A percentile compares a stretch with the other conserved stretches of the same genome.
phyloP scores from a whole-genome alignment of 139 green algal genomes.

The Chlamydomonas sphaeroides region DNA sequence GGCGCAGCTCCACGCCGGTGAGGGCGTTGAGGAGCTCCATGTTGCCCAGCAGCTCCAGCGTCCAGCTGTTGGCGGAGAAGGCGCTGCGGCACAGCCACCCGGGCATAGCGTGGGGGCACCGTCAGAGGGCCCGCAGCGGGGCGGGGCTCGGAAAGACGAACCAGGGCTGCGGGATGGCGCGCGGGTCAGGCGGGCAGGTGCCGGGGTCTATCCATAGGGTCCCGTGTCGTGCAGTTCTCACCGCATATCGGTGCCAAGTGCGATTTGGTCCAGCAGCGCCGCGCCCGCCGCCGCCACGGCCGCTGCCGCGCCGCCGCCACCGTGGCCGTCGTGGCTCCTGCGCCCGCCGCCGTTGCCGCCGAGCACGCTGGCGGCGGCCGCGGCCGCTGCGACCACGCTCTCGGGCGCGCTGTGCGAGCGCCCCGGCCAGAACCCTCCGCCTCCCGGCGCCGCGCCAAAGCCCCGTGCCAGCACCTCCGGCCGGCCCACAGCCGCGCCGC shows the following conservation, averaged over 20 bases:
- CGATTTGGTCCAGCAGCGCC: not conserved
- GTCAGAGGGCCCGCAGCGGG: no score
- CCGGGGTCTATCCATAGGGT: not conserved
- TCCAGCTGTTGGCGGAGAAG: slow-evolving; percentile 29
- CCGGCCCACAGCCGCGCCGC: no score
- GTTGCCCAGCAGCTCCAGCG: slow-evolving; percentile 32
- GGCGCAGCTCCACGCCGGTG: slow-evolving; percentile 5
- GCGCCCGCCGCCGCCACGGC: not conserved
- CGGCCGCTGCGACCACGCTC: not conserved
- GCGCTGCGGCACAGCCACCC: slow-evolving; percentile 10
- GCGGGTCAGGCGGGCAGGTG: no score
- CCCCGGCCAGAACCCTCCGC: not conserved
- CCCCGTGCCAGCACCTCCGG: no score
- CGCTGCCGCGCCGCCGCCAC: not conserved
- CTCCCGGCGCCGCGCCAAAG: no score
- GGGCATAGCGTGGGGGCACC: no score
- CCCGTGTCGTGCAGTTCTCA: no score
- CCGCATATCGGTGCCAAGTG: slow-evolving; percentile 28
- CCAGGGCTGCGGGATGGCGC: no score
- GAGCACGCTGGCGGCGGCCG: not conserved
- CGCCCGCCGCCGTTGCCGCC: not conserved
- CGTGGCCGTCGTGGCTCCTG: not conserved
- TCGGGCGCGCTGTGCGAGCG: slow-evolving; percentile 32
- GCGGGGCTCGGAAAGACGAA: no score
- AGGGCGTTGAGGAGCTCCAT: slow-evolving; percentile 5